phyloP scores from a whole-genome alignment of 768 basidiomycete species.

The Podaxis rugospora region DNA sequence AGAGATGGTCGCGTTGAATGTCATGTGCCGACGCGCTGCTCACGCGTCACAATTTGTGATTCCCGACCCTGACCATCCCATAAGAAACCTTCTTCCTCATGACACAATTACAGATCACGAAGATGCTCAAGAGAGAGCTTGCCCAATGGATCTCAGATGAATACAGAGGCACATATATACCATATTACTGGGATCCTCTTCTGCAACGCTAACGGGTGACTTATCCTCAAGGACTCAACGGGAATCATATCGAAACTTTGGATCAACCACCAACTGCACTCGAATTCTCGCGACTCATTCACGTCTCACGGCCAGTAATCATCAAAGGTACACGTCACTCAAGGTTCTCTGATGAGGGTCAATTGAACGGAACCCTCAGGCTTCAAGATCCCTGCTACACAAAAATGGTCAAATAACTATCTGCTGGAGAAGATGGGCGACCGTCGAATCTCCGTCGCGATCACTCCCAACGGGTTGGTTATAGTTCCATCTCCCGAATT shows the following conservation, averaged over 20 bases:
- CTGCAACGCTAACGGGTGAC: neutral
- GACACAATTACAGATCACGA: slow-evolving; percentile 1
- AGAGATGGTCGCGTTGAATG: slow-evolving; percentile 4
- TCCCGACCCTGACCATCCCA: neutral
- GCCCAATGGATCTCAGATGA: slow-evolving; percentile 32
- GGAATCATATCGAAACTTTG: slow-evolving; percentile 43
- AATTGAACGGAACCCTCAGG: slow-evolving; percentile 29
- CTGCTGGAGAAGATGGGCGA: slow-evolving; percentile 53
- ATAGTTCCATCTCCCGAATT: neutral
- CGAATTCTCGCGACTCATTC: slow-evolving; percentile 65
- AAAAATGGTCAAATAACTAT: slow-evolving; percentile 65
- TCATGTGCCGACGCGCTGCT: slow-evolving; percentile 1
- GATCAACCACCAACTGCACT: slow-evolving; percentile 57
- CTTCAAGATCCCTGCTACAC: slow-evolving; percentile 39
- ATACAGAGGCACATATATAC: slow-evolving; percentile 33
- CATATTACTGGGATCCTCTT: neutral
- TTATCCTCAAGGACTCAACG: slow-evolving; percentile 50
- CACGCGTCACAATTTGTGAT: slow-evolving; percentile 10
- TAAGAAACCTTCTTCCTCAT: neutral
- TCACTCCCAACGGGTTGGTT: slow-evolving; percentile 82
- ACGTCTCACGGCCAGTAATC: slow-evolving; percentile 67
- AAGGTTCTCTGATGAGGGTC: neutral
- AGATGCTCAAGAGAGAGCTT: neutral
- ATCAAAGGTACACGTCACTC: slow-evolving; percentile 49
- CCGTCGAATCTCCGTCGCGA: slow-evolving; percentile 60